Percentiles rank a stretch among this genome's conserved stretches.
Conservation (phyloP, 176 grass and related monocot genomes). For the Miscanthus lutarioriparius region DNA sequence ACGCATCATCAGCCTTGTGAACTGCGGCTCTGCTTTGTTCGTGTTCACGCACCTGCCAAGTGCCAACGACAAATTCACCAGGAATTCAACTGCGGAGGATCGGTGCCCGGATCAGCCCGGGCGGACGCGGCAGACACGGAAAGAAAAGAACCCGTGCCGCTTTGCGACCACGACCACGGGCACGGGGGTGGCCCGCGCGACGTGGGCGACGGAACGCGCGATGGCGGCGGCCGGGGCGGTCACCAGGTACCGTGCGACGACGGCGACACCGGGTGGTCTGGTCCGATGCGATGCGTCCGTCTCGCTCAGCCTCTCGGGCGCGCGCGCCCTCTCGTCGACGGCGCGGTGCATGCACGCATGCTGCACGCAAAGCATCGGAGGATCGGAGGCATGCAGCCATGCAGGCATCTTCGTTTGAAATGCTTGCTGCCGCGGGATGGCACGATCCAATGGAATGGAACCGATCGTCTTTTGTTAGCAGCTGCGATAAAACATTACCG, state of each 20-base stretch:
- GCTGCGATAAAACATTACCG: too few species aligned
- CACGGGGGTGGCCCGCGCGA: background rate
- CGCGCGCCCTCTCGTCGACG: too few species aligned
- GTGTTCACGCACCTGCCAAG: background rate
- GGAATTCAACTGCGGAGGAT: background rate
- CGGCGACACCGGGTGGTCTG: constrained; percentile 19
- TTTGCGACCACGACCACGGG: background rate
- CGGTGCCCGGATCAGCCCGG: background rate
- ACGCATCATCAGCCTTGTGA: background rate
- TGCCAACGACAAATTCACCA: background rate
- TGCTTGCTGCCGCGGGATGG: too few species aligned
- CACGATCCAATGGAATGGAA: too few species aligned
- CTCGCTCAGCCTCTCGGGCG: too few species aligned
- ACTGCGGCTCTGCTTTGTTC: background rate
- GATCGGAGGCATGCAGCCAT: too few species aligned
- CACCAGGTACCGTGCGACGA: constrained; percentile 1
- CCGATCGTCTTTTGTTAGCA: too few species aligned
- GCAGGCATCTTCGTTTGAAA: too few species aligned
- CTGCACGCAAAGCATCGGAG: too few species aligned
- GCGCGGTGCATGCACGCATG: too few species aligned
- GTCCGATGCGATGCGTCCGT: too few species aligned
- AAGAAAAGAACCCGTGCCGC: background rate
- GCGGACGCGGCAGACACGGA: background rate
- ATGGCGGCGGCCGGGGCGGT: background rate
- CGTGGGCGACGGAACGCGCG: background rate